These are phyloP conservation scores for Boeremia lycopersici DNA, from an alignment of 2,329 filamentous ascomycete genomes.

Conservation along the genomic window DNA sequence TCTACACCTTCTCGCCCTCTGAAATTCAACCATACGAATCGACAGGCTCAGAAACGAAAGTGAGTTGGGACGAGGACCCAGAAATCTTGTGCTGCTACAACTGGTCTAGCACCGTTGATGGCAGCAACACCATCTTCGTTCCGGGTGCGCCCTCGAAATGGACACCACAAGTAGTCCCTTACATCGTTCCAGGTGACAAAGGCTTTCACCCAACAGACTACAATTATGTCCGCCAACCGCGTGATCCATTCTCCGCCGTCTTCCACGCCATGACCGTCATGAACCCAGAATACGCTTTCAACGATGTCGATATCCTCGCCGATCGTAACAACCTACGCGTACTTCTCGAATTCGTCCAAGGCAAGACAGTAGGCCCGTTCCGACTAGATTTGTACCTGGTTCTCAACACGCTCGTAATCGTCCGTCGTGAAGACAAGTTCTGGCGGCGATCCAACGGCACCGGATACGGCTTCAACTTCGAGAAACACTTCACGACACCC, in stretches of 20 bases:
- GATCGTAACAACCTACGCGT: constrained; percentile 39
- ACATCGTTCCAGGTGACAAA: constrained; percentile 24
- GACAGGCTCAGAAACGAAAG: constrained; percentile 2
- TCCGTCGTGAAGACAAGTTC: constrained; percentile 32
- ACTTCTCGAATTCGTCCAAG: constrained; percentile 34
- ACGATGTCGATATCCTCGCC: constrained; percentile 33
- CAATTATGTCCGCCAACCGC: constrained; percentile 36
- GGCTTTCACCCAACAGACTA: constrained; percentile 34
- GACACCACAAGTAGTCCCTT: constrained; percentile 24
- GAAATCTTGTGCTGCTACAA: constrained; percentile 41
- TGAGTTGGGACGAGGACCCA: constrained; percentile 33
- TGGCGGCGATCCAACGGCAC: constrained; percentile 25
- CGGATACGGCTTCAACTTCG: constrained; percentile 34
- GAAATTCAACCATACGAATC: constrained; percentile 17
- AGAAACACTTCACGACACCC: constrained; percentile 32
- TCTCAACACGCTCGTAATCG: constrained; percentile 34
- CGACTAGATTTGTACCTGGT: constrained; percentile 32
- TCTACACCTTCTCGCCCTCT: constrained; percentile 22
- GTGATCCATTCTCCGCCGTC: constrained; percentile 33
- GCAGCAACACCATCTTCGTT: constrained; percentile 37
- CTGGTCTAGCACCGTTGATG: constrained; percentile 29
- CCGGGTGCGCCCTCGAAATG: constrained; percentile 36
- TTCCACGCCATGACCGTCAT: constrained; percentile 33
- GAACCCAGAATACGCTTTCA: constrained; percentile 29
- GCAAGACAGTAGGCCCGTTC: constrained; percentile 32